A percentile compares a stretch with the other conserved stretches of the same genome.
Conservation (phyloP, 1,139 yeast genomes). For the Zygoascus hellenicus region DNA sequence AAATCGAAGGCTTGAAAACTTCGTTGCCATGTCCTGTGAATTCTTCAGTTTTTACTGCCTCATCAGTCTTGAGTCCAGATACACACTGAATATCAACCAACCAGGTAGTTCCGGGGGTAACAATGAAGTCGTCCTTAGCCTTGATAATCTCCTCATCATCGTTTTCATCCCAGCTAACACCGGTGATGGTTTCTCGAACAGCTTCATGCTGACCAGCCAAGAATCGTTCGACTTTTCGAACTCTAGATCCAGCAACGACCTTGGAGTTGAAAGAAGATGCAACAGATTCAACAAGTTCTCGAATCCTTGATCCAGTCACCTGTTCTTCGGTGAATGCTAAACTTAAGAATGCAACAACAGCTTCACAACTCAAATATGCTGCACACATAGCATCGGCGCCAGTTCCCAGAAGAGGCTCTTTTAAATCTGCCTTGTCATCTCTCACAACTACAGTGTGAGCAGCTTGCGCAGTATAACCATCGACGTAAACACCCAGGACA, state of each 20-base stretch:
- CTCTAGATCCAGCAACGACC: constrained; percentile 87
- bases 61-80: constrained; percentile 42
- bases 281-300: constrained; percentile 71
- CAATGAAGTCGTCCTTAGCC: constrained; percentile 50
- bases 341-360: constrained; percentile 70
- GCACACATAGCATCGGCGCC: constrained; percentile 90
- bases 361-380: constrained; percentile 80
- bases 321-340: constrained; percentile 43
- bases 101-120: constrained; percentile 80
- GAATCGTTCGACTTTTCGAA: constrained; percentile 85
- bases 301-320: constrained; percentile 63
- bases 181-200: constrained; percentile 90
- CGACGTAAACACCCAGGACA: constrained; percentile 82
- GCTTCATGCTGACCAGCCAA: constrained; percentile 93
- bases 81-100: constrained; percentile 77
- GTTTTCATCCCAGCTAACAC: constrained; percentile 84
- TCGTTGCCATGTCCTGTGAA: constrained; percentile 28
- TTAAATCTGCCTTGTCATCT: constrained; percentile 35
- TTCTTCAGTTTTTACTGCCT: constrained; percentile 25
- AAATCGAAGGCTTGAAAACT: constrained; percentile 53
- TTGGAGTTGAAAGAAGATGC: constrained; percentile 76
- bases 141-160: constrained; percentile 47
- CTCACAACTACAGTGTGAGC: constrained; percentile 84
- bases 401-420: constrained; percentile 64
- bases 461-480: constrained; percentile 84